Evolutionary conservation across 2,329 filamentous ascomycete species (phyloP).

Genomic region (Blumeria graminis): DNA sequence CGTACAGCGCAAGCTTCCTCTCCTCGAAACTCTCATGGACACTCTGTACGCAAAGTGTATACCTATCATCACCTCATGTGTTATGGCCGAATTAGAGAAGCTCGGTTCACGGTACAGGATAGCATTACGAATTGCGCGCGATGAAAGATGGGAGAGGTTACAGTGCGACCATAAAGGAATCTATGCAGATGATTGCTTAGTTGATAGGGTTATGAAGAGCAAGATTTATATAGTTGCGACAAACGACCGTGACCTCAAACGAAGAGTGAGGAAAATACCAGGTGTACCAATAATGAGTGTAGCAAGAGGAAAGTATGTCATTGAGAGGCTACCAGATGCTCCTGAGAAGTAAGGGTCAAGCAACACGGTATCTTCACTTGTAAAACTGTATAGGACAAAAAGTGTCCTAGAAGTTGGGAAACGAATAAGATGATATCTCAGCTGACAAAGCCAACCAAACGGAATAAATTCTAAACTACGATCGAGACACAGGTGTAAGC

Average conservation of each 20-base stretch:
- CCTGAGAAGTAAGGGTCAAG: conserved; percentile 25
- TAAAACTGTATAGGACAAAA: too few species aligned
- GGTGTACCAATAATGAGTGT: conserved; percentile 51
- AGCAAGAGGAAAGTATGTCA: conserved; percentile 74
- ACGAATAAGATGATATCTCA: too few species aligned
- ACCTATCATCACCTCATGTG: conserved; percentile 65
- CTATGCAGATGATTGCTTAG: conserved; percentile 70
- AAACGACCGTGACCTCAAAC: conserved; percentile 58
- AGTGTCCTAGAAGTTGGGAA: too few species aligned
- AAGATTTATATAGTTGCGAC: conserved; percentile 60
- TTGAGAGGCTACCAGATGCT: conserved; percentile 73
- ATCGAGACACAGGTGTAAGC: too few species aligned
- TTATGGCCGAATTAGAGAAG: conserved; percentile 71
- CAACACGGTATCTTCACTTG: background rate
- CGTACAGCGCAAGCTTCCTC: conserved; percentile 69
- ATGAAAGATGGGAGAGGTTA: conserved; percentile 68
- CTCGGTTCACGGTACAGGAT: conserved; percentile 73
- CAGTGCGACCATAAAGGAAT: conserved; percentile 78
- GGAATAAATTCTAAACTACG: too few species aligned
- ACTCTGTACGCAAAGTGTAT: conserved; percentile 78
- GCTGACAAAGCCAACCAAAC: too few species aligned
- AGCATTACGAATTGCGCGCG: conserved; percentile 62
- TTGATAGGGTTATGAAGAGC: conserved; percentile 46
- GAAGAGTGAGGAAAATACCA: conserved; percentile 62
- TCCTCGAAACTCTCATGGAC: conserved; percentile 81